Percentiles rank a stretch among this genome's conserved stretches.
Conservation (phyloP, 495 filamentous ascomycete species). For the Evernia prunastri region DNA sequence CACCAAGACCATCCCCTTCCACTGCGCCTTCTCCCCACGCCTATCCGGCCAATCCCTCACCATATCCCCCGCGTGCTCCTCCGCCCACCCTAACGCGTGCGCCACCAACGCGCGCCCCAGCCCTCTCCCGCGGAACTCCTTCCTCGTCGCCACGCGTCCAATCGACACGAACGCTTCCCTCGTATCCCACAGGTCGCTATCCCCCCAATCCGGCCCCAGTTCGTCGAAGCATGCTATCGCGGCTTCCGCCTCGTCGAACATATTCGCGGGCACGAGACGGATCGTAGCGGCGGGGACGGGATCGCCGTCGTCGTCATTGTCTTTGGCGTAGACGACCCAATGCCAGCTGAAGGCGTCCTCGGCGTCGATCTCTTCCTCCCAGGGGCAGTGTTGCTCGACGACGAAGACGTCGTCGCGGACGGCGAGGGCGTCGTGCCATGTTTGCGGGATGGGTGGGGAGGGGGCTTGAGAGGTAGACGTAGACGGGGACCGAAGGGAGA, state of each 20-base stretch:
- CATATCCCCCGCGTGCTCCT: constrained; percentile 45
- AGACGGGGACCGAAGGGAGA: constrained; percentile 22
- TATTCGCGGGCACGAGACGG: constrained; percentile 70
- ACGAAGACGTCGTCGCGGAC: constrained; percentile 76
- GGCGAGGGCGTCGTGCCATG: constrained; percentile 70
- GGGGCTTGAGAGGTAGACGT: constrained; percentile 14
- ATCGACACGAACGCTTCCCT: constrained; percentile 72
- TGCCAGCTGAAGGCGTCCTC: constrained; percentile 76
- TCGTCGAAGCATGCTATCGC: no score
- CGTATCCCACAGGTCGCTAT: constrained; percentile 46
- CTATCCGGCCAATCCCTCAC: constrained; percentile 23
- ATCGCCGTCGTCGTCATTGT: not conserved
- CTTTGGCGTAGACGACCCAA: constrained; percentile 66
- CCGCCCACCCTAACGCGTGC: constrained; percentile 56
- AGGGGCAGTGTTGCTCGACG: constrained; percentile 61
- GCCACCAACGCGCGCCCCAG: constrained; percentile 58
- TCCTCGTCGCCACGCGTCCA: constrained; percentile 63
- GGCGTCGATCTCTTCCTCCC: constrained; percentile 65
- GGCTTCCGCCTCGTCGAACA: constrained; percentile 28
- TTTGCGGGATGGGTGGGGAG: constrained; percentile 42
- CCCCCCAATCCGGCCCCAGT: constrained; percentile 31
- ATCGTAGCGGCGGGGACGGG: constrained; percentile 61
- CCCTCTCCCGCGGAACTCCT: constrained; percentile 55
- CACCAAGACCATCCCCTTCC: constrained; percentile 63
- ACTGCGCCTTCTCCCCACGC: constrained; percentile 37